Percentiles rank a stretch among this genome's conserved stretches.
Conservation (phyloP, 257 asterid genomes). For the Solanum dulcamara region DNA sequence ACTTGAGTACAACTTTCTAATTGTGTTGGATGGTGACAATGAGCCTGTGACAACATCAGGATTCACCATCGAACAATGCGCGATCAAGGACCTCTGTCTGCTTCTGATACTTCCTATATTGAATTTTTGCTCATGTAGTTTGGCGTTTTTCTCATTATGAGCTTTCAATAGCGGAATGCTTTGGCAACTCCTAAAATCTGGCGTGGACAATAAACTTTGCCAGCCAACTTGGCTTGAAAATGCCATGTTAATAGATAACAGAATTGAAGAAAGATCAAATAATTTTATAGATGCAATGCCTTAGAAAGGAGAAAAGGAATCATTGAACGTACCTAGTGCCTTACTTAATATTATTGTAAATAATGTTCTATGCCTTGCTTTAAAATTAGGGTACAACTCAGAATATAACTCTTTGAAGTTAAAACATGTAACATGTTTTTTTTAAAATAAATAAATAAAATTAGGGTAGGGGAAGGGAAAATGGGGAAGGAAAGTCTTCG, state of each 20-base stretch:
- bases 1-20: conserved; percentile 36
- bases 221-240: background rate
- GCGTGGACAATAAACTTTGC: background rate
- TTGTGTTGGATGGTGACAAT: conserved; percentile 23
- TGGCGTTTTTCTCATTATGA: background rate
- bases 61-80: background rate
- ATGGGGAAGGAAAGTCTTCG: no score
- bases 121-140: background rate
- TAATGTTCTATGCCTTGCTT: background rate
- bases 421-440: no score
- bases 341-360: background rate
- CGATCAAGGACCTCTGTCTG: background rate
- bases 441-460: no score
- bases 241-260: background rate
- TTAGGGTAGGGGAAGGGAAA: no score
- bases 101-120: background rate
- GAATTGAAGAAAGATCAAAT: background rate
- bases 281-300: background rate
- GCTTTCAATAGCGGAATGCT: background rate
- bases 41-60: background rate
- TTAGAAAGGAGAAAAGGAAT: background rate
- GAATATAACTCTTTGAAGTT: background rate
- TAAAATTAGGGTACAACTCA: background rate
- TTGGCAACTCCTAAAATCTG: background rate
- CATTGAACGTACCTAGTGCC: background rate